phyloP scores from a whole-genome alignment of 345 rosid genomes.

The Capsella bursapastoris region DNA sequence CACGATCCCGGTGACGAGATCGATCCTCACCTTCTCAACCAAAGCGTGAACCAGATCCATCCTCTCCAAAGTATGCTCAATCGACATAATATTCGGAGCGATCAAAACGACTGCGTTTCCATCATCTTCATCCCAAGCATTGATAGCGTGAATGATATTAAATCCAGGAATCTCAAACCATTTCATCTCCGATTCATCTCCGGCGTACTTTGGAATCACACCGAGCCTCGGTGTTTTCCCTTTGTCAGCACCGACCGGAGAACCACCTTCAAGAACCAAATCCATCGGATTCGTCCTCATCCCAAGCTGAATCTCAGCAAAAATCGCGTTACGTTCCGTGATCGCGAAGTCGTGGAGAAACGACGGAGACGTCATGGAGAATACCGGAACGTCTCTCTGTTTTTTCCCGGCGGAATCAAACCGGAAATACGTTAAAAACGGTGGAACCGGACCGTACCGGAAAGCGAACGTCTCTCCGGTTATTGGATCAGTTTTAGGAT shows the following conservation, averaged over 20 bases:
- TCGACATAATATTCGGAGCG: slow-evolving; percentile 47
- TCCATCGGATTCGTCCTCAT: slow-evolving; percentile 44
- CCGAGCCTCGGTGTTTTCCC: slow-evolving; percentile 44
- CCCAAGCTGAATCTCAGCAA: slow-evolving; percentile 41
- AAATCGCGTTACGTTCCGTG: slow-evolving; percentile 40
- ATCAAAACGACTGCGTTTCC: slow-evolving; percentile 39
- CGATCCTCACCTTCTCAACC: slow-evolving; percentile 44
- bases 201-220: slow-evolving; percentile 47
- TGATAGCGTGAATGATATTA: slow-evolving; percentile 47
- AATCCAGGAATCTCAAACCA: slow-evolving; percentile 52
- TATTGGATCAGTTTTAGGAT: slow-evolving; percentile 41
- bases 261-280: slow-evolving; percentile 41
- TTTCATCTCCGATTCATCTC: slow-evolving; percentile 46
- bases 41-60: slow-evolving; percentile 46
- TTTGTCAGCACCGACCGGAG: slow-evolving; percentile 46
- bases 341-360: slow-evolving; percentile 50
- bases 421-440: slow-evolving; percentile 44
- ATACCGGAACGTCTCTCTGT: slow-evolving; percentile 43
- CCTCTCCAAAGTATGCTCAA: slow-evolving; percentile 47
- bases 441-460: slow-evolving; percentile 49
- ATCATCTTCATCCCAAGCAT: slow-evolving; percentile 51
- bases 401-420: slow-evolving; percentile 42
- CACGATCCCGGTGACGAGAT: slow-evolving; percentile 46
- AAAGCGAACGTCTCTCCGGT: slow-evolving; percentile 47
- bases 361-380: slow-evolving; percentile 46